Evolutionary conservation across 129 eudicot genomes (phyloP).

Genomic region (Silybum marianum): DNA sequence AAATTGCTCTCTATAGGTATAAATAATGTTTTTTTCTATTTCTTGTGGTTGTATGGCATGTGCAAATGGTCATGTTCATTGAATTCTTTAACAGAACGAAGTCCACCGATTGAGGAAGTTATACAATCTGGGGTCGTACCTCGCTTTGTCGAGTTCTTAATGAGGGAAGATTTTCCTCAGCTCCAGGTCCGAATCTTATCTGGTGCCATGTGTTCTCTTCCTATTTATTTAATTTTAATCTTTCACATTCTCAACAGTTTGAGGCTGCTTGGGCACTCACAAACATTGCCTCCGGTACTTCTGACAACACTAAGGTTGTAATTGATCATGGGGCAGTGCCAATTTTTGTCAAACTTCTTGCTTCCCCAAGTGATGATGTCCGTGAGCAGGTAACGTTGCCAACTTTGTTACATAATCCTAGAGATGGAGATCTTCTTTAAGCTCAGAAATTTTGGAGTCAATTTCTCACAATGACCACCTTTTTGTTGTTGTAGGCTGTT

Average conservation of each 20-base stretch:
- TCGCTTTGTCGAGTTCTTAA: constrained; percentile 73
- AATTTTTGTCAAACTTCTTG: constrained; percentile 70
- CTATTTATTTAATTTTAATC: not conserved
- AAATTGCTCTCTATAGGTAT: constrained; percentile 85
- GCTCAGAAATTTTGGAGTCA: not conserved
- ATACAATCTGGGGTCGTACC: constrained; percentile 87
- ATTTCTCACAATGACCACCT: not conserved
- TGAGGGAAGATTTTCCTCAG: constrained; percentile 77
- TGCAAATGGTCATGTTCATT: not conserved
- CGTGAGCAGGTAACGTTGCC: constrained; percentile 63
- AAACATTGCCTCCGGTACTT: constrained; percentile 81
- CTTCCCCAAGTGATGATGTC: constrained; percentile 81
- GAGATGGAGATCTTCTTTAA: not conserved
- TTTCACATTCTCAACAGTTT: constrained; percentile 45
- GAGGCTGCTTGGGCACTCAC: constrained; percentile 97
- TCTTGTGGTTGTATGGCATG: not conserved
- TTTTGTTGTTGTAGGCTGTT: constrained; percentile 56
- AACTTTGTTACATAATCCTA: not conserved
- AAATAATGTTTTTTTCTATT: not conserved
- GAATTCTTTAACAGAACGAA: constrained; percentile 47
- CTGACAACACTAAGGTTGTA: constrained; percentile 76
- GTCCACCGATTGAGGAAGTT: constrained; percentile 90
- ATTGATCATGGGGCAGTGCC: constrained; percentile 87
- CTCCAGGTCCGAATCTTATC: constrained; percentile 60
- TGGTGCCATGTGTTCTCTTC: not conserved